Base-by-base conservation (phyloP, 1,284 basidiomycete genomes). In the Somion occarium region DNA sequence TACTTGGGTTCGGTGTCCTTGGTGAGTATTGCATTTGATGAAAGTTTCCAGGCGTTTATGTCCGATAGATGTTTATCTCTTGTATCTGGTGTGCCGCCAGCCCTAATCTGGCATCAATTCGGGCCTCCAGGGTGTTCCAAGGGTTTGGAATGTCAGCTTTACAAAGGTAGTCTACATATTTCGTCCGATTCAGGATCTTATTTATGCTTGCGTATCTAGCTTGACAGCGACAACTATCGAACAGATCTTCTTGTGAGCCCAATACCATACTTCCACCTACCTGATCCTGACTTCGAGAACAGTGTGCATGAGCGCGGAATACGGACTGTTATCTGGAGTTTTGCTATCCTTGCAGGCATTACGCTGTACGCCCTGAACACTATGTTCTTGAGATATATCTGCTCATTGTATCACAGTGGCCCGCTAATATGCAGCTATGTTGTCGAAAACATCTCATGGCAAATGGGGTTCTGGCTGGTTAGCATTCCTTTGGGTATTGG, bases 81-180 rank as follows among this genome's bases (percentile, higher is more conserved):
- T 73, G 71, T 49, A 72, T 75, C 30, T 75, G 74, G 73, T 71
- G 69, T 51, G 73, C 72, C 3, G 61, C 68, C 20, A 69, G 72
- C 53, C 71, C 72, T 4, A 70, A 64, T 43, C 59, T 75, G 27
- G 56, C 66, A 0, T 74, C 72, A 0, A 73, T 76, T 26, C 63
- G 66, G 18, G 73, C 70, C 1, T 70, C 73, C 9, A 64, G 73
- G 12, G 64, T 70, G 3, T 73, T 76, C 53, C 73, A 75, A 61
- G 73, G 73, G 1, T 69, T 74, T 53, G 73, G 71, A 19, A 74
- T 73, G 72, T 73, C 73, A 1, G 66, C 73, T 3, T 53, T 73
- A 38, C 72, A 74, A 61, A 72, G 69, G 72, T 70, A 45, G 4
- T 48, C 7, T 44, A 9, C 19, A 12, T 41, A 5, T 20, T 49